Evolutionary conservation across 805 yeast genomes (phyloP), one percentile per base, ranked within the genome.

Genomic region (Candida ipomoeae): DNA sequence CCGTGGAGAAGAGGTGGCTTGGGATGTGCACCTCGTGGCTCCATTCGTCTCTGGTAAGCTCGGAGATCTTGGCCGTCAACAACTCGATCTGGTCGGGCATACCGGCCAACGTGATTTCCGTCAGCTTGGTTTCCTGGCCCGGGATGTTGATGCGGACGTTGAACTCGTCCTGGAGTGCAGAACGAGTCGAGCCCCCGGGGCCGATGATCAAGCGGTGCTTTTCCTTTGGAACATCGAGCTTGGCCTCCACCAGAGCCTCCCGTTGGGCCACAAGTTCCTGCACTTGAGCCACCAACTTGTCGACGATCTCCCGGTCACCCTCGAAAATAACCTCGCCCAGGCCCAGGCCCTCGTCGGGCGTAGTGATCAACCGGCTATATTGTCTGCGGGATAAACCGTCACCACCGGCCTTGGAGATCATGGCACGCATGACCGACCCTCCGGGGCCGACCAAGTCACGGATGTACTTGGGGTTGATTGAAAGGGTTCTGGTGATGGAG

Each of bases 151-250:
- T 67, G 26, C 67, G 63, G 44, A 88, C 91, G 13, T 75, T 73
- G 66, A 78, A 87, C 60, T 85, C 88, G 14, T 79, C 73, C 70
- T 89, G 92, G 55, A 89, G 67, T 10, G 80, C 73, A 58, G 85
- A 85, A 69, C 92, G 88, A 51, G 79, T 78, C 11, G 81, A 62
- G 40, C 98, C 97, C 51, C 83, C 82, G 36, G 89, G 83, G 37
- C 98, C 98, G 66, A 92, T 81, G 46, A 92, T 62, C 8, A 82
- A 75, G 59, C 89, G 80, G 60, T 88, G 92, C 63, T 84, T 85
- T 52, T 82, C 85, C 63, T 82, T 81, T 38, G 94, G 81, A 59
- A 92, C 74, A 14, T 75, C 82, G 50, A 78, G 59, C 36, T 73
- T 77, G 55, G 75, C 84, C 37, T 73, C 69, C 45, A 77, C 70